Evolutionary conservation across 179 eudicot genomes (phyloP), one percentile per base, ranked within the genome.

Genomic region (Camellia oleifera): DNA sequence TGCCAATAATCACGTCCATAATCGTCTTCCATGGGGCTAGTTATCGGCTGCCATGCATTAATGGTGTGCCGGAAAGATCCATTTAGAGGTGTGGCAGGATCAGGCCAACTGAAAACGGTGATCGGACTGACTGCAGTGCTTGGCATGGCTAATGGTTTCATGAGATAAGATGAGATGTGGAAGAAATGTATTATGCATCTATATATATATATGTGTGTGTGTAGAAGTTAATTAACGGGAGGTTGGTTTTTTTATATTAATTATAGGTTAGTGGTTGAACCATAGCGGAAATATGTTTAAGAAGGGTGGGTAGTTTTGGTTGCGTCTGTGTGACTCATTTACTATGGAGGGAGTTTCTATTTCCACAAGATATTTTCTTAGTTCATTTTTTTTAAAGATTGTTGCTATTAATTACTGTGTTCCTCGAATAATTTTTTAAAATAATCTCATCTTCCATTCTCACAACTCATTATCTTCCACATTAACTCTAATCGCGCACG

Each of bases 241-340:
- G 77, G 77, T 74, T 56, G 77, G 50, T 48, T 48, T 48, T 48
- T 5, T 77, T 18, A 65, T 6, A 65, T 42, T 40, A 0, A 17
- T 9, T 17, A 32, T 7, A 80, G n/a, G 42, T 75, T 58, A 45
- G 83, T 75, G 74, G 83, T 75, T 80, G 75, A 80, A 80, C 83
- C 46, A 68, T 13, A 56, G 44, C 57, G 32, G 79, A 64, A 74
- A 32, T 26, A 18, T 66, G 79, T 80, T 80, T 67, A 46, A 40
- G 4, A 46, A 57, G 60, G 46, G 26, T 66, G 67, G 79, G 79
- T 75, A 46, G 60, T 45, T 66, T 74, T 75, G 74, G 79, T 74
- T 75, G 82, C 78, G 52, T 56, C 78, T 54, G 45, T 54, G 45
- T 72, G 77, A 48, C 52, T 48, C 7, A 4, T 48, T 26, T 26